A percentile compares a stretch with the other conserved stretches of the same genome.
phyloP scores from a whole-genome alignment of 306 rosid genomes.

The Rosa persica region DNA sequence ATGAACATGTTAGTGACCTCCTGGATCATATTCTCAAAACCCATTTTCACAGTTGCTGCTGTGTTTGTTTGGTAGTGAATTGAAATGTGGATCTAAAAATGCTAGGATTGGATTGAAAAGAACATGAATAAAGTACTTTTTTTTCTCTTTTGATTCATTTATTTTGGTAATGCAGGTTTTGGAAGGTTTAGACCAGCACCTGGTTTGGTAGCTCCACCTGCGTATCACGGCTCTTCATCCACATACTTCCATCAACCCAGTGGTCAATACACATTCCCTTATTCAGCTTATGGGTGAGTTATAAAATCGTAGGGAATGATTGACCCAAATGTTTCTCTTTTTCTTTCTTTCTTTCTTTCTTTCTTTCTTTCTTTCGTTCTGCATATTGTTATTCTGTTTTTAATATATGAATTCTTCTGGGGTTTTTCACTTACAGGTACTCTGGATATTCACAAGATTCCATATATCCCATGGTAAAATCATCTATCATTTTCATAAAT shows the following conservation, averaged over 20 bases:
- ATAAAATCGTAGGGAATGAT: conserved; percentile 1
- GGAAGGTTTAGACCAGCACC: conserved; percentile 68
- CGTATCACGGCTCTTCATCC: conserved; percentile 71
- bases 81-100: conserved; percentile 20
- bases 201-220: conserved; percentile 56
- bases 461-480: conserved; percentile 62
- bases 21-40: neutral
- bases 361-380: neutral
- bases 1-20: conserved; percentile 1
- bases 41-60: neutral
- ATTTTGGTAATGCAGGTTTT: conserved; percentile 33
- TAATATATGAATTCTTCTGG: conserved; percentile 11
- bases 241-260: conserved; percentile 63
- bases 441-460: conserved; percentile 81
- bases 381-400: neutral
- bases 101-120: neutral
- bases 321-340: neutral
- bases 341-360: neutral
- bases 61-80: neutral
- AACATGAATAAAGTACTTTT: neutral
- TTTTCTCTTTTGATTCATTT: neutral
- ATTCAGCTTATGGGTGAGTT: conserved; percentile 78
- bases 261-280: conserved; percentile 73
- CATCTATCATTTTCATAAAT: conserved; percentile 5
- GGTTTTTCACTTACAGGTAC: conserved; percentile 44